A percentile compares a stretch with the other conserved stretches of the same genome.
These are phyloP conservation scores for Isabelozyma gotoi DNA, from an alignment of 805 yeast species.

Conservation along the genomic window DNA sequence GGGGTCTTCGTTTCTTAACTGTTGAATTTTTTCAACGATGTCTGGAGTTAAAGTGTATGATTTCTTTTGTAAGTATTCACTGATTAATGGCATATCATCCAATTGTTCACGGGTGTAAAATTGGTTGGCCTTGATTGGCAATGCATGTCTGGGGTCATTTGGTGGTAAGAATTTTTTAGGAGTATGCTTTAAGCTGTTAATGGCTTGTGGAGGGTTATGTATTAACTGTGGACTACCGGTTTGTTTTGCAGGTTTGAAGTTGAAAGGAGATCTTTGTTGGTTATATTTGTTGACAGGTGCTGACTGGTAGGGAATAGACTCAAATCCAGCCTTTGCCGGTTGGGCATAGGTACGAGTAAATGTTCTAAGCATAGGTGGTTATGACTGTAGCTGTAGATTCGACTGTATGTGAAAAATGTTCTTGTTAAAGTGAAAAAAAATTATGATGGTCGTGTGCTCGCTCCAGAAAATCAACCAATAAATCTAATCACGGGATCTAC, in stretches of 20 bases:
- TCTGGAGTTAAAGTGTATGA: conserved; percentile 57
- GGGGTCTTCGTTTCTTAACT: conserved; percentile 59
- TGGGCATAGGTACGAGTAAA: conserved; percentile 19
- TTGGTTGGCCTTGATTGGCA: conserved; percentile 28
- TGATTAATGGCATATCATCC: conserved; percentile 41
- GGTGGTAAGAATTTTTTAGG: conserved; percentile 70
- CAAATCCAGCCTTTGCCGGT: conserved; percentile 5
- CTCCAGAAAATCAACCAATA: too few species aligned
- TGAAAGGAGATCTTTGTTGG: conserved; percentile 61
- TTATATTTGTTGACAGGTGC: conserved; percentile 58
- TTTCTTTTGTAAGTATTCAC: conserved; percentile 35
- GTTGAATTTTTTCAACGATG: conserved; percentile 55
- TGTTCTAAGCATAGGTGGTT: conserved; percentile 16
- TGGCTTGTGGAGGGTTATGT: conserved; percentile 58
- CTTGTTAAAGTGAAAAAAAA: background rate
- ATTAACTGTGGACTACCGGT: conserved; percentile 54
- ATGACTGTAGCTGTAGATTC: background rate
- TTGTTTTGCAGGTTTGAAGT: conserved; percentile 54
- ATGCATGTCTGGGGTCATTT: conserved; percentile 50
- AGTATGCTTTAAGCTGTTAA: conserved; percentile 53
- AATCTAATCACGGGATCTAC: background rate
- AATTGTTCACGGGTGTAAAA: conserved; percentile 31
- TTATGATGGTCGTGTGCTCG: background rate
- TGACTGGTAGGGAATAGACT: conserved; percentile 31
- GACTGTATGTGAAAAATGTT: background rate